phyloP scores from a whole-genome alignment of 306 rosid genomes.

The Vigna mungo region DNA sequence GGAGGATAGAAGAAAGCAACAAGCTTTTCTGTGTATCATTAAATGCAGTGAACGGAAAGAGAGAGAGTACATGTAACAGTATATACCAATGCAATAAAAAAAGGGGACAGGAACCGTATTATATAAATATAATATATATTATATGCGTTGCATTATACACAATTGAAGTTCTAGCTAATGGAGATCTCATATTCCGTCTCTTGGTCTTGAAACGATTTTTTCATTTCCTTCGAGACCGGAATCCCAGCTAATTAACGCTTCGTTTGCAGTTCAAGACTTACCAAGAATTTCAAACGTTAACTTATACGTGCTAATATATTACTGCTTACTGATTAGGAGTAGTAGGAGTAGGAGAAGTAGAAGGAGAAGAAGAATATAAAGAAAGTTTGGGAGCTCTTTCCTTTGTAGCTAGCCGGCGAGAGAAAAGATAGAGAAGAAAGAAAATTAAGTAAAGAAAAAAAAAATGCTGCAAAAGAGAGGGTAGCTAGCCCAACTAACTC shows the following conservation, averaged over 20 bases:
- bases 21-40: slow-evolving; percentile 54
- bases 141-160: slow-evolving; percentile 43
- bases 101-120: background rate
- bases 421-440: background rate
- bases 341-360: background rate
- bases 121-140: slow-evolving; percentile 22
- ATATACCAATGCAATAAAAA: slow-evolving; percentile 32
- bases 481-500: slow-evolving; percentile 23
- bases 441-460: slow-evolving; percentile 5
- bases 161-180: slow-evolving; percentile 46
- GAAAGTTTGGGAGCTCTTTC: slow-evolving; percentile 32
- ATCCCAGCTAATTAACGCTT: slow-evolving; percentile 45
- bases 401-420: background rate
- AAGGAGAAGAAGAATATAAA: background rate
- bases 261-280: slow-evolving; percentile 38
- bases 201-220: background rate
- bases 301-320: slow-evolving; percentile 21
- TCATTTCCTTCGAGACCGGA: slow-evolving; percentile 45
- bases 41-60: slow-evolving; percentile 45
- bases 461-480: slow-evolving; percentile 41
- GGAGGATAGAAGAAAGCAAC: slow-evolving; percentile 47
- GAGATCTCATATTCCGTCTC: slow-evolving; percentile 18
- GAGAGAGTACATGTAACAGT: slow-evolving; percentile 22
- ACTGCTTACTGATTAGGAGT: slow-evolving; percentile 15
- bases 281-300: slow-evolving; percentile 38